phyloP scores from a whole-genome alignment of 768 basidiomycete species.

The Suillus subalutaceus region DNA sequence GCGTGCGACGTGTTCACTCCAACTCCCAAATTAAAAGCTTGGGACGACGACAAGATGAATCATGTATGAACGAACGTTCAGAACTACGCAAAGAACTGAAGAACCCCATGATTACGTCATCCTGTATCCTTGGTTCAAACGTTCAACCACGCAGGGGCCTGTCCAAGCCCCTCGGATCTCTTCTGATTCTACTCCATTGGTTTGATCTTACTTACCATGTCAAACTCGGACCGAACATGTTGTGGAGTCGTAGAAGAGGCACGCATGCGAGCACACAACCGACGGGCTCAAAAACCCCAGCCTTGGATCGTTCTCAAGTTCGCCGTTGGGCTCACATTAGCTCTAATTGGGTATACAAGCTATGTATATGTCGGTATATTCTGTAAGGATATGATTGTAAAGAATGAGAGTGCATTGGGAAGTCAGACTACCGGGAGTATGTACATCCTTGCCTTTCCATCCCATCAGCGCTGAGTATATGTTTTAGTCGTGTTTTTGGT shows the following conservation, averaged over 20 bases:
- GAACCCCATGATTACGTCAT: constrained; percentile 1
- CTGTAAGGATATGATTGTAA: constrained; percentile 69
- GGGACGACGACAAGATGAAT: neutral
- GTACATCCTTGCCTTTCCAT: constrained; percentile 35
- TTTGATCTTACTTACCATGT: constrained; percentile 6
- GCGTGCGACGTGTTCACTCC: neutral
- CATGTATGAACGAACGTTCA: neutral
- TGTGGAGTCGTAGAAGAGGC: constrained; percentile 62
- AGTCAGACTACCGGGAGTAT: constrained; percentile 64
- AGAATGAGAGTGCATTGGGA: constrained; percentile 45
- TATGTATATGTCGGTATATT: constrained; percentile 83
- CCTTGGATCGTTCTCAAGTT: constrained; percentile 79
- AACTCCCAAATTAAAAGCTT: neutral
- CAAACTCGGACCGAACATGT: constrained; percentile 24
- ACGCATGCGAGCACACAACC: constrained; percentile 38
- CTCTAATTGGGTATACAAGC: constrained; percentile 63
- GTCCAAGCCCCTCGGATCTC: neutral
- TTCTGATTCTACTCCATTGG: neutral
- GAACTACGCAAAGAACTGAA: too few relatives aligned
- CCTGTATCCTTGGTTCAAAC: neutral
- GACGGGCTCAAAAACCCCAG: constrained; percentile 50
- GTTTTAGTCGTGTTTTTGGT: constrained; percentile 65
- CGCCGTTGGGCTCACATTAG: constrained; percentile 59
- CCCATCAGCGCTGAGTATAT: neutral
- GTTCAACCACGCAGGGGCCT: neutral